phyloP scores from a whole-genome alignment of 306 rosid species.

The Dryas octopetala region DNA sequence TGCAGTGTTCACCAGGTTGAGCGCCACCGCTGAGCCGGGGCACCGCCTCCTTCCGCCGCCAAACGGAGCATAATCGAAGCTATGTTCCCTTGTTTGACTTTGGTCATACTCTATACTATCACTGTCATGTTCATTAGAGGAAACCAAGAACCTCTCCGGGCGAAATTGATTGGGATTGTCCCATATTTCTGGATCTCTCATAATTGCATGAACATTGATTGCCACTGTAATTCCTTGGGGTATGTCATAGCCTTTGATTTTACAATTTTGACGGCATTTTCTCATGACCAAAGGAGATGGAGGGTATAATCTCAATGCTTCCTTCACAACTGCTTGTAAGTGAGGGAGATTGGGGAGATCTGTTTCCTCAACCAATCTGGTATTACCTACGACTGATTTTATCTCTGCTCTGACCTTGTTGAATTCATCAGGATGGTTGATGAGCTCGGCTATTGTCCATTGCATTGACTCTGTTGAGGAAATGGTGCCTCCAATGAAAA shows the following conservation, averaged over 20 bases:
- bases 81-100: slow-evolving; percentile 10
- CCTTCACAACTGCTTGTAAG: slow-evolving; percentile 48
- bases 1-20: slow-evolving; percentile 28
- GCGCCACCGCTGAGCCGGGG: slow-evolving; percentile 45
- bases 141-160: slow-evolving; percentile 45
- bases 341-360: slow-evolving; percentile 41
- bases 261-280: slow-evolving; percentile 41
- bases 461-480: slow-evolving; percentile 53
- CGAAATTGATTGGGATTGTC: slow-evolving; percentile 39
- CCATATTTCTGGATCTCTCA: slow-evolving; percentile 50
- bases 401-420: slow-evolving; percentile 43
- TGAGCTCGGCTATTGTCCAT: slow-evolving; percentile 54
- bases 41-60: slow-evolving; percentile 55
- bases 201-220: slow-evolving; percentile 49
- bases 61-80: slow-evolving; percentile 43
- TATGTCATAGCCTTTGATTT: slow-evolving; percentile 42
- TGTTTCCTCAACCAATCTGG: slow-evolving; percentile 45
- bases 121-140: slow-evolving; percentile 14
- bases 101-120: slow-evolving; percentile 7
- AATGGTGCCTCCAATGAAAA: slow-evolving; percentile 48
- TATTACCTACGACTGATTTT: slow-evolving; percentile 23
- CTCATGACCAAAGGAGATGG: slow-evolving; percentile 39
- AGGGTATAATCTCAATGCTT: slow-evolving; percentile 46
- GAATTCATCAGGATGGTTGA: slow-evolving; percentile 49
- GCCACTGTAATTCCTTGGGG: slow-evolving; percentile 40